Percentiles rank a stretch among this genome's conserved stretches.
phyloP scores from a whole-genome alignment of 2,329 filamentous ascomycete genomes.

The Diaporthe sp. region DNA sequence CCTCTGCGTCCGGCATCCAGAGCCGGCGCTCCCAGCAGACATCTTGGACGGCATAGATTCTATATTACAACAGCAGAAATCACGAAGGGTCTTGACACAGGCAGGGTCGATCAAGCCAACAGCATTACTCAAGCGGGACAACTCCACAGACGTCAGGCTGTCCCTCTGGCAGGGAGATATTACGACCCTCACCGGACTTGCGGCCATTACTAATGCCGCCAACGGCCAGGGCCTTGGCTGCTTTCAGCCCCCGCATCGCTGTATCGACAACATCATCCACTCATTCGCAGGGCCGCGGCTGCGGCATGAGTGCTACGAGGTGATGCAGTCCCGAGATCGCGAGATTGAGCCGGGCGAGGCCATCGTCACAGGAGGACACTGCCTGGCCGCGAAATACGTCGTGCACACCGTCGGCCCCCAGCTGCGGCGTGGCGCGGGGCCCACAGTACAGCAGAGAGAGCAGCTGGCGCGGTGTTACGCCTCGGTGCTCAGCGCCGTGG shows the following conservation, averaged over 20 bases:
- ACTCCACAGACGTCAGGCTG: neutral
- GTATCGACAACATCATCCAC: conserved; percentile 55
- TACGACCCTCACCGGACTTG: conserved; percentile 49
- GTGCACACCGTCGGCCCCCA: conserved; percentile 54
- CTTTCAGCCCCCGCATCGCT: conserved; percentile 51
- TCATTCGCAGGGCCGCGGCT: conserved; percentile 50
- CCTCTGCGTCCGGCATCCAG: conserved; percentile 48
- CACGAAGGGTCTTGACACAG: conserved; percentile 11
- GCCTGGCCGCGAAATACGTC: conserved; percentile 48
- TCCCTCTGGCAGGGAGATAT: conserved; percentile 43
- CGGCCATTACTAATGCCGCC: conserved; percentile 54
- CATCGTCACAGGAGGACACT: conserved; percentile 48
- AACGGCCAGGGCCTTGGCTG: conserved; percentile 53
- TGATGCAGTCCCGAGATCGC: conserved; percentile 46
- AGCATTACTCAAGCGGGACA: neutral
- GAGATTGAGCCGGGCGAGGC: conserved; percentile 48
- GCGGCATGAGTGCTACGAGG: conserved; percentile 48
- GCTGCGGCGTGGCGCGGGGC: conserved; percentile 45
- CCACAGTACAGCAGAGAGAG: conserved; percentile 42
- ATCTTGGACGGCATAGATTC: conserved; percentile 10
- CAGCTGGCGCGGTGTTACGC: conserved; percentile 50
- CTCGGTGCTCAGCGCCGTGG: conserved; percentile 49
- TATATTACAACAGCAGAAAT: conserved; percentile 21
- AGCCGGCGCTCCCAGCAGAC: conserved; percentile 37
- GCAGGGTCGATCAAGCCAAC: conserved; percentile 3